phyloP scores from a whole-genome alignment of 148 eudicot species.

The Cornus controversa region DNA sequence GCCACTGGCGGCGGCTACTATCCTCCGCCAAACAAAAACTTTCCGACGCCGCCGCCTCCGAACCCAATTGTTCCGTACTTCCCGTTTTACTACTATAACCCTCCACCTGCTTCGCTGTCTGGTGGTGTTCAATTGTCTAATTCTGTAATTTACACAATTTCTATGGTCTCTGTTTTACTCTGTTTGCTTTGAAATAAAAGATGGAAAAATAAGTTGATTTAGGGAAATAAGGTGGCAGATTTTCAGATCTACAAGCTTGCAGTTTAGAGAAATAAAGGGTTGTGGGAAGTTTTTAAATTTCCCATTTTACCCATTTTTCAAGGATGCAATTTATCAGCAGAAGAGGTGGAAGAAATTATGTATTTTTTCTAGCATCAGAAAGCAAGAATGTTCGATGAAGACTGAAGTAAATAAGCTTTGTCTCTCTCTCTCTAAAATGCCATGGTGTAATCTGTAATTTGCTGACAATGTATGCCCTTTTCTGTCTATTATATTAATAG shows the following conservation, averaged over 20 bases:
- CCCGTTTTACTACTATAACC: constrained; percentile 58
- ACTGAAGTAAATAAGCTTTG: not conserved
- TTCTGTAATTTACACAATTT: constrained; percentile 1
- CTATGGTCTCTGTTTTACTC: constrained; percentile 10
- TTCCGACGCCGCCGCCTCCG: constrained; percentile 58
- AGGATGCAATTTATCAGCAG: not conserved
- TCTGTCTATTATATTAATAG: too few relatives aligned
- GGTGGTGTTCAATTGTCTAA: not conserved
- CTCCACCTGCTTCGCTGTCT: constrained; percentile 34
- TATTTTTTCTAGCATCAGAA: not conserved
- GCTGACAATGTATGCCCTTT: too few relatives aligned
- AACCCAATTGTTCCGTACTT: constrained; percentile 75
- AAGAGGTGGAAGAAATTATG: not conserved
- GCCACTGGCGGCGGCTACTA: constrained; percentile 17
- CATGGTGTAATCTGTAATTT: too few relatives aligned
- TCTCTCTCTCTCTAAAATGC: too few relatives aligned
- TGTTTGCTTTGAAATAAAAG: not conserved
- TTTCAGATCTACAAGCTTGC: constrained; percentile 24
- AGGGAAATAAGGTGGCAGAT: constrained; percentile 17
- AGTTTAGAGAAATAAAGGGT: not conserved
- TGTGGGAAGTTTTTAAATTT: not conserved
- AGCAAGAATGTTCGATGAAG: not conserved
- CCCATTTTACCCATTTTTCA: not conserved
- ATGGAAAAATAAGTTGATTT: not conserved
- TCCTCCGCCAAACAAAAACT: constrained; percentile 37